Conservation (phyloP, 768 basidiomycete genomes). For the Porpolomopsis calyptriformis region DNA sequence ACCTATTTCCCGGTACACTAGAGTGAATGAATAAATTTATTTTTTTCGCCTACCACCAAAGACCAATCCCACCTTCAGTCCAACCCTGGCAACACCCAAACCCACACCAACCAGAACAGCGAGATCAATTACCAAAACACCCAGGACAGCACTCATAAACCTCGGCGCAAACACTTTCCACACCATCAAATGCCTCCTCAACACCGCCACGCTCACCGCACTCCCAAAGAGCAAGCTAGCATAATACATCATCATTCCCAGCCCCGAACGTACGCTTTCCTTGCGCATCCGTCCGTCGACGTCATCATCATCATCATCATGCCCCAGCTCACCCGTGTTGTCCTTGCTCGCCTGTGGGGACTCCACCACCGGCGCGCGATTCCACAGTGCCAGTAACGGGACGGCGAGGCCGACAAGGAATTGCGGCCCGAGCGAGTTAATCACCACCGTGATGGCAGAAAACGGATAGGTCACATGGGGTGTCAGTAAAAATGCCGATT, state of each 20-base stretch:
- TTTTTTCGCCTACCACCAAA: conserved; percentile 17
- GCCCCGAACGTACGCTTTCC: conserved; percentile 39
- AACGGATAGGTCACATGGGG: conserved; percentile 58
- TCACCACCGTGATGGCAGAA: conserved; percentile 59
- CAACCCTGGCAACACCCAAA: conserved; percentile 42
- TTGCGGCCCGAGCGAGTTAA: conserved; percentile 72
- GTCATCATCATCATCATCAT: conserved; percentile 9
- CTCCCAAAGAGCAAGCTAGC: conserved; percentile 52
- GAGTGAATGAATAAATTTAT: too few relatives aligned
- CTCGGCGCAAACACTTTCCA: conserved; percentile 99
- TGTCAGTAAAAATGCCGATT: conserved; percentile 78
- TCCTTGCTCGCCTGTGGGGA: background rate
- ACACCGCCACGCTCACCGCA: conserved; percentile 60
- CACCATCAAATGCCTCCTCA: conserved; percentile 87
- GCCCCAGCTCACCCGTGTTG: conserved; percentile 1
- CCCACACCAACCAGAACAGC: conserved; percentile 54
- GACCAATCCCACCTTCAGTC: conserved; percentile 16
- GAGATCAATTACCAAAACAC: conserved; percentile 61
- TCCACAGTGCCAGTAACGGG: conserved; percentile 76
- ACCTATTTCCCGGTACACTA: background rate
- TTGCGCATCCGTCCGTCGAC: conserved; percentile 16
- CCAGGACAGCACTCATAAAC: conserved; percentile 70
- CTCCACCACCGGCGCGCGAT: conserved; percentile 51
- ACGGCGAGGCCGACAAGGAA: conserved; percentile 54
- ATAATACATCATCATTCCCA: conserved; percentile 67